Conservation (phyloP, 768 basidiomycete genomes). For the Clitopilus passeckerianus region DNA sequence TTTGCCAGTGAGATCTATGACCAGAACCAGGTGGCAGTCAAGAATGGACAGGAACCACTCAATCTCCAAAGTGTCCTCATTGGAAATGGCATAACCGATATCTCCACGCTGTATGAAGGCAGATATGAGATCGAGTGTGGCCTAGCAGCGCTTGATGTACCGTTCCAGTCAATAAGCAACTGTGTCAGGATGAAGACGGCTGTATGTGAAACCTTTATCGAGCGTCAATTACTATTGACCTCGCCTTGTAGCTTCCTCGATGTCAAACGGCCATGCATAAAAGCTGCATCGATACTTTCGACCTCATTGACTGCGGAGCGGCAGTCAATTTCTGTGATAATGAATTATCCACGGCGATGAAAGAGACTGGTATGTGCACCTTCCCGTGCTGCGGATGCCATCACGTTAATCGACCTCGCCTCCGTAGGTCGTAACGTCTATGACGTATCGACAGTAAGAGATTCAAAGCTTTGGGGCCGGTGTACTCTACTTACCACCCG, state of each 20-base stretch:
- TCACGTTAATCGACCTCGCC: too few relatives aligned
- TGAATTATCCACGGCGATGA: slow-evolving; percentile 36
- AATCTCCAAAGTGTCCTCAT: slow-evolving; percentile 70
- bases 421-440: slow-evolving; percentile 17
- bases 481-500: neutral
- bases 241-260: slow-evolving; percentile 48
- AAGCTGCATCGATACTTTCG: slow-evolving; percentile 62
- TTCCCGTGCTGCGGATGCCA: neutral
- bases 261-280: slow-evolving; percentile 56
- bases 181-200: slow-evolving; percentile 62
- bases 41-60: slow-evolving; percentile 50
- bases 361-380: slow-evolving; percentile 34
- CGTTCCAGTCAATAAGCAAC: slow-evolving; percentile 45
- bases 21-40: slow-evolving; percentile 50
- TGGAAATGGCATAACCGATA: slow-evolving; percentile 52
- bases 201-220: slow-evolving; percentile 25
- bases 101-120: slow-evolving; percentile 43
- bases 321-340: slow-evolving; percentile 62
- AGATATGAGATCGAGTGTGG: slow-evolving; percentile 61
- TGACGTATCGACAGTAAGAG: slow-evolving; percentile 16
- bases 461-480: neutral
- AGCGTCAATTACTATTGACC: neutral
- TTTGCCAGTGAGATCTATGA: slow-evolving; percentile 78
- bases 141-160: slow-evolving; percentile 47
- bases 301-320: slow-evolving; percentile 62